A percentile compares a stretch with the other conserved stretches of the same genome.
Evolutionary conservation across 2,329 filamentous ascomycete species (phyloP).

Genomic region (Fusarium brevicatenulatum): DNA sequence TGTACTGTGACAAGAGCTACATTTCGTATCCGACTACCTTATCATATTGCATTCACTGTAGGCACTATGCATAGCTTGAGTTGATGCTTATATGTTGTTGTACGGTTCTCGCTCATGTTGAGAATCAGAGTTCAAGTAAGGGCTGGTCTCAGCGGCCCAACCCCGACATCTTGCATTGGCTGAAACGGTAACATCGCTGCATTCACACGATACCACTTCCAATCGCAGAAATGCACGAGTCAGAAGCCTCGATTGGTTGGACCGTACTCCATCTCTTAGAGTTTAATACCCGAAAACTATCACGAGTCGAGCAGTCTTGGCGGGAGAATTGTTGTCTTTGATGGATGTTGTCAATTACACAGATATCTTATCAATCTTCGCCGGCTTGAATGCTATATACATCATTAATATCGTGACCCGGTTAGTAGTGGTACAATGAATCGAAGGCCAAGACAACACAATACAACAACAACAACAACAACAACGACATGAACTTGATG

Average conservation of each 20-base stretch:
- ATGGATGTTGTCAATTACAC: neutral
- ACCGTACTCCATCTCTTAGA: neutral
- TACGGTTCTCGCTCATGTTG: no score
- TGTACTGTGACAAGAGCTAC: neutral
- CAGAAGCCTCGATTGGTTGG: neutral
- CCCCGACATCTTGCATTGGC: neutral
- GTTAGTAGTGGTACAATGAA: slow-evolving; percentile 22
- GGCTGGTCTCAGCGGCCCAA: neutral
- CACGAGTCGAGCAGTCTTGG: neutral
- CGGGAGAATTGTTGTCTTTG: neutral
- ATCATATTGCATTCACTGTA: neutral
- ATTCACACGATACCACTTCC: neutral
- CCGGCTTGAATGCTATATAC: slow-evolving; percentile 2
- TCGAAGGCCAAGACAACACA: slow-evolving; percentile 1
- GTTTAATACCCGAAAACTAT: neutral
- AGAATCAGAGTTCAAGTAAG: neutral
- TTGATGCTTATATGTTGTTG: neutral
- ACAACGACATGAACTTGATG: slow-evolving; percentile 2
- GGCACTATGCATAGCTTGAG: neutral
- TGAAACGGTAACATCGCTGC: neutral
- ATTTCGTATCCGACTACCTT: neutral
- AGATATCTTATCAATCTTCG: neutral
- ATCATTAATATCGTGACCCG: slow-evolving; percentile 28
- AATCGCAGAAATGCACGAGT: neutral
- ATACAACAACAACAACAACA: neutral